Percentiles rank a stretch among this genome's conserved stretches.
These are phyloP conservation scores for Dentiscutata heterogama DNA, from an alignment of 371 early-diverging fungal species.

Conservation along the genomic window DNA sequence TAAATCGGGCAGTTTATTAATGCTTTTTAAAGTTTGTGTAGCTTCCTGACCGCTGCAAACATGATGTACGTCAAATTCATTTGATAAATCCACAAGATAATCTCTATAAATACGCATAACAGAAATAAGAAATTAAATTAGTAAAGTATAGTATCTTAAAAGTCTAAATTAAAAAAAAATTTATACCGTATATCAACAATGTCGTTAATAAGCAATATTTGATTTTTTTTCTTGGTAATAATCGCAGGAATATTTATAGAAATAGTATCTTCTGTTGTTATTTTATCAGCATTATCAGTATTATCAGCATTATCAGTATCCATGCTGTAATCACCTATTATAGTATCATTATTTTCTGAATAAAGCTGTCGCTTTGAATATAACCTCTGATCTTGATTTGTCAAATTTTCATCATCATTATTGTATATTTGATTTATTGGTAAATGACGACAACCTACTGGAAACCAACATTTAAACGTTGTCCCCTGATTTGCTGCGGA, in stretches of 20 bases:
- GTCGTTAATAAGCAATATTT: constrained; percentile 60
- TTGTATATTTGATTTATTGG: too few species aligned
- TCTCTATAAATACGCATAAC: background rate
- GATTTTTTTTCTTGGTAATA: too few species aligned
- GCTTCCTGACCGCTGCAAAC: constrained; percentile 59
- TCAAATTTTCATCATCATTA: too few species aligned
- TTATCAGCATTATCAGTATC: too few species aligned
- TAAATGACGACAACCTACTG: too few species aligned
- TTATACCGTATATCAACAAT: constrained; percentile 59
- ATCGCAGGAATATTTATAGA: too few species aligned
- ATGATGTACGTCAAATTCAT: constrained; percentile 54
- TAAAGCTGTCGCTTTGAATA: constrained; percentile 39
- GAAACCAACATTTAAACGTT: constrained; percentile 45
- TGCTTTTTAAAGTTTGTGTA: constrained; percentile 48
- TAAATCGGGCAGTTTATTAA: constrained; percentile 49
- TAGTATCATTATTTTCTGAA: background rate
- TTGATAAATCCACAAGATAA: constrained; percentile 49
- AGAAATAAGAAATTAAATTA: too few species aligned
- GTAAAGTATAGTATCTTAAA: too few species aligned
- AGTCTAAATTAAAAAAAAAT: too few species aligned
- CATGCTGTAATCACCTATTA: too few species aligned
- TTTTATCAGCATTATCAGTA: too few species aligned
- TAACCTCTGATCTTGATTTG: constrained; percentile 19
- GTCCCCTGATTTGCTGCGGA: constrained; percentile 53
- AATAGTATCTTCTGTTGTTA: too few species aligned